Percentiles rank a stretch among this genome's conserved stretches.
These are phyloP conservation scores for Crithidia mellificae DNA, from an alignment of 208 protist species.

Conservation along the genomic window DNA sequence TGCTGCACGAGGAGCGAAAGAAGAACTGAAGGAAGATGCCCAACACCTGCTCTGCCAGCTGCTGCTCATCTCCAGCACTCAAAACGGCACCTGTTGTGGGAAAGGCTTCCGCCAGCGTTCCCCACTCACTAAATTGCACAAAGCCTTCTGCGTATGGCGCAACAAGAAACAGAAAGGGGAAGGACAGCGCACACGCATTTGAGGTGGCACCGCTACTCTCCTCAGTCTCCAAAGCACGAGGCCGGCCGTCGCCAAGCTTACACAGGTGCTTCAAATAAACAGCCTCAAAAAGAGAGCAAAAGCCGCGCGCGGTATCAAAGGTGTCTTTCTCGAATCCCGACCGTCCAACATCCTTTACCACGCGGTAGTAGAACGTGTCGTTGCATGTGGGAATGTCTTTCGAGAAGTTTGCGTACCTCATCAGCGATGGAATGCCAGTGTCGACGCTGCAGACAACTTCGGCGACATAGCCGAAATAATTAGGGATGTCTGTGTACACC, in stretches of 20 bases:
- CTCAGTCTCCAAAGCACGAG: not conserved
- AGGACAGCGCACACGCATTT: conserved; percentile 45
- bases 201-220: not conserved
- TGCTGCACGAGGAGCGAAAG: conserved; percentile 36
- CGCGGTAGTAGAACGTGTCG: conserved; percentile 66
- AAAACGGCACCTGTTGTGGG: conserved; percentile 20
- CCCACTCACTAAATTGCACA: conserved; percentile 47
- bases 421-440: conserved; percentile 23
- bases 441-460: conserved; percentile 65
- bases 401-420: conserved; percentile 25
- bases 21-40: conserved; percentile 54
- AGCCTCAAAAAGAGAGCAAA: conserved; percentile 66
- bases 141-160: conserved; percentile 75
- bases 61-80: conserved; percentile 25
- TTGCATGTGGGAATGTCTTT: conserved; percentile 34
- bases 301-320: conserved; percentile 53
- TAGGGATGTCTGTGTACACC: conserved; percentile 75
- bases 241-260: conserved; percentile 3
- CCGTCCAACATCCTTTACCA: conserved; percentile 52
- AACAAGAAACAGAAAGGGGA: conserved; percentile 73
- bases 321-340: conserved; percentile 58
- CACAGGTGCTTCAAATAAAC: conserved; percentile 61
- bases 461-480: conserved; percentile 76
- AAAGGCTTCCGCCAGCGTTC: conserved; percentile 24
- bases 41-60: conserved; percentile 27